Percentiles rank a stretch among this genome's conserved stretches.
These are phyloP conservation scores for Haplosporangium gracile DNA, from an alignment of 192 early-diverging fungal genomes.

Conservation along the genomic window DNA sequence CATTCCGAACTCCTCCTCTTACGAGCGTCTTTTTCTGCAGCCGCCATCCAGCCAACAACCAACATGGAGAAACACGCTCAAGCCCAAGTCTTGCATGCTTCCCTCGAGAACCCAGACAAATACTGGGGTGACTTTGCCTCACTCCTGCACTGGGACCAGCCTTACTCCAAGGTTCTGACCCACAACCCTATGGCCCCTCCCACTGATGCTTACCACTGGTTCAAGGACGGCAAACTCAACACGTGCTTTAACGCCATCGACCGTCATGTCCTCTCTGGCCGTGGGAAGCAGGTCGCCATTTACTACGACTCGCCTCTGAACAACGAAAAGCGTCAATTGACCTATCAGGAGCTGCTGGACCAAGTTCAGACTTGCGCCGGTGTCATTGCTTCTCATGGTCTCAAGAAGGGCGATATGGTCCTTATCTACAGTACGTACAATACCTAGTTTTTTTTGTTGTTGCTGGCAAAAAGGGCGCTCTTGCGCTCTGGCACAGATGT, in stretches of 20 bases:
- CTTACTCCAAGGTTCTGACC: slow-evolving; percentile 54
- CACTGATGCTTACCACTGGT: slow-evolving; percentile 68
- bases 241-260: slow-evolving; percentile 87
- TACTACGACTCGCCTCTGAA: slow-evolving; percentile 84
- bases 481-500: neutral
- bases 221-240: slow-evolving; percentile 79
- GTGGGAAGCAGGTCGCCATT: slow-evolving; percentile 71
- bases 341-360: slow-evolving; percentile 77
- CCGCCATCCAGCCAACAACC: slow-evolving; percentile 3
- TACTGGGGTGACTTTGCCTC: slow-evolving; percentile 67
- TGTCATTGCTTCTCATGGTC: slow-evolving; percentile 71
- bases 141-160: slow-evolving; percentile 62
- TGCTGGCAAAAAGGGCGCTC: neutral
- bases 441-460: neutral
- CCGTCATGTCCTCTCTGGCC: slow-evolving; percentile 73
- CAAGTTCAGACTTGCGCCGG: slow-evolving; percentile 77
- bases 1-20: neutral
- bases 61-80: slow-evolving; percentile 39
- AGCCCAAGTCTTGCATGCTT: slow-evolving; percentile 21
- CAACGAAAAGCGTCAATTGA: slow-evolving; percentile 63
- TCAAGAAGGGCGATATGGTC: slow-evolving; percentile 79
- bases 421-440: slow-evolving; percentile 79
- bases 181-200: slow-evolving; percentile 38
- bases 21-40: neutral
- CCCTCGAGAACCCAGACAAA: slow-evolving; percentile 58